Evolutionary conservation across 371 early-diverging fungal genomes (phyloP), one percentile per base, ranked within the genome.

Genomic region (Mortierella sp.): DNA sequence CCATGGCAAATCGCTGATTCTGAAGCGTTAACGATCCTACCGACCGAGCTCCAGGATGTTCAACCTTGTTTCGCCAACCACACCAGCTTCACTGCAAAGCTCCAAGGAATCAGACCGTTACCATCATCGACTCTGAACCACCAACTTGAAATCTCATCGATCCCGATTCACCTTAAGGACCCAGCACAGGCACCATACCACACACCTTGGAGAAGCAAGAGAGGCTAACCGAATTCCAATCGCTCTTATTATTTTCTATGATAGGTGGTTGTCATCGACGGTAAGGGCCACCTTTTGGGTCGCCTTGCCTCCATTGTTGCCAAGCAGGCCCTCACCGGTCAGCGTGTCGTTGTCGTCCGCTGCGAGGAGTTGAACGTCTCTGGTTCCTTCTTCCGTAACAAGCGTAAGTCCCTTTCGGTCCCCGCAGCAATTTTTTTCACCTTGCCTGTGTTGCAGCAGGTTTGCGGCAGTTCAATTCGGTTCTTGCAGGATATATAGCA

Each of bases 211-310:
- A 67, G 34, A 50, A 14, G 16, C 4, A 21, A 16, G 26, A 28
- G 44, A 48, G 71, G 46, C 74, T 82, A 73, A 79, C 83, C 51
- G 19, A 44, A 24, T 28, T 19, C 0, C 24, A 51, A 37, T 24
- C 71, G 37, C 26, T 55, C 28, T 61, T 6, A 40, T 5, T 1
- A 14, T 61, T 54, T 48, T 69, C 73, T 83, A 31, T 46, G 77
- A 24, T 91, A 98, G 98, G 97, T 97, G 90, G 92, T 99, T 91
- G 96, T 99, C 90, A 97, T 99, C 91, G 99, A 99, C 94, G 99
- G 94, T 90, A 99, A 98, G 93, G 99, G 97, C 88, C 99, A 99
- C 92, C 94, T 99, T 82, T 93, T 98, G 87, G 99, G 99, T 89
- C 99, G 99, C 90, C 95, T 99, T 78, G 98, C 99, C 83, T 95